Evolutionary conservation across 2,329 filamentous ascomycete species (phyloP), one percentile per base, ranked within the genome.

Genomic region (Diaporthe sp.): DNA sequence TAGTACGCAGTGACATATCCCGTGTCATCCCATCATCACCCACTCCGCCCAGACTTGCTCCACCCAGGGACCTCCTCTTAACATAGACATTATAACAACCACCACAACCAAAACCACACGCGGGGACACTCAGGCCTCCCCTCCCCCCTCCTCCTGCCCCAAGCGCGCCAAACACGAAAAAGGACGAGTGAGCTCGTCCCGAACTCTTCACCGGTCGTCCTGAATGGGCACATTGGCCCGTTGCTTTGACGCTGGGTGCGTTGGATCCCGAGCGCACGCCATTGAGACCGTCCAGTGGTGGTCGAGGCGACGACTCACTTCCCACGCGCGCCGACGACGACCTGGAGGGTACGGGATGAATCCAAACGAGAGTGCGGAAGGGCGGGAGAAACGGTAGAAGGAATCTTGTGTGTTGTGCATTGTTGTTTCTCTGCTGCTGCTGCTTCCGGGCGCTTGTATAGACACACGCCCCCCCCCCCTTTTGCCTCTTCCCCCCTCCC

Each of bases 341-440:
- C 47, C 28, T 39, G 31, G 12, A 31, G 3, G 37, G 37, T 31
- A 68, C 22, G 47, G 47, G 63, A 68, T 20, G 47, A 39, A 39
- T 68, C 47, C 63, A 17, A 22, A 51, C 17, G 25, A 17, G 61
- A 37, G 12, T 37, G 28, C 44, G 63, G 47, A 68, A 70, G 13
- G 34, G 34, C 47, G 47, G 47, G 47, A 55, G 47, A 55, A 70
- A 17, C 47, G 49, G 47, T 49, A 70, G 47, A 70, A 55, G 65
- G 37, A 55, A 42, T 39, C 34, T n/a, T n/a, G 34, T 42, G 15
- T 28, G 1, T 13, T 25, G 22, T 25, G 22, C 13, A 17, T 39
- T 61, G 22, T 61, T 12, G 44, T 34, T 55, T 6, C 31, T 53
- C 47, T 42, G n/a, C 17, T 28, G 15, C 37, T 34, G 34, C 34